Percentiles rank a stretch among this genome's conserved stretches.
phyloP scores from a whole-genome alignment of 306 rosid genomes.

The Ziziphus jujuba region DNA sequence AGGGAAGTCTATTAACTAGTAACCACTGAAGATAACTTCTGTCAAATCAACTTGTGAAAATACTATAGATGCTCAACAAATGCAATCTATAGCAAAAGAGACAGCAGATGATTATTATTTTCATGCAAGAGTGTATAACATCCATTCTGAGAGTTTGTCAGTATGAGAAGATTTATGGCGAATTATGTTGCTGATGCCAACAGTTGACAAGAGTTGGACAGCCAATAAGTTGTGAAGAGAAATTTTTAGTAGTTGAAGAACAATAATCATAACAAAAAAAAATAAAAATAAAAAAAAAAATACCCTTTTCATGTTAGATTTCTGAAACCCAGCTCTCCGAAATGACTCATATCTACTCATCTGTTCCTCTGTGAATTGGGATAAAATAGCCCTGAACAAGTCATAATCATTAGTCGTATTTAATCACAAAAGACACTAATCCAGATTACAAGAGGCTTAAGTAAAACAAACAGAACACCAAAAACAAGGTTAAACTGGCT shows the following conservation, averaged over 20 bases:
- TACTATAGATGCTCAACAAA: background rate
- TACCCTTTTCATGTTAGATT: slow-evolving; percentile 89
- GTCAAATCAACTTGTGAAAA: background rate
- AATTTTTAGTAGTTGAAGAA: background rate
- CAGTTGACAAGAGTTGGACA: too few relatives aligned
- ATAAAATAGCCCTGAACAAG: slow-evolving; percentile 63
- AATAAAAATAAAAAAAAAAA: too few relatives aligned
- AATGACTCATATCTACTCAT: slow-evolving; percentile 95
- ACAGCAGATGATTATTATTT: background rate
- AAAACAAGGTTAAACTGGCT: background rate
- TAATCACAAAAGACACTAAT: background rate
- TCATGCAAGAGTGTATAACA: background rate
- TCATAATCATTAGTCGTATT: background rate
- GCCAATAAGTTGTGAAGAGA: too few relatives aligned
- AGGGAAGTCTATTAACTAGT: background rate
- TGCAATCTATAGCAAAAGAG: background rate
- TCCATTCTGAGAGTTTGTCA: background rate
- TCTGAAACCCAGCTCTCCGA: slow-evolving; percentile 94
- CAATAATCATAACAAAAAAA: slow-evolving; percentile 1
- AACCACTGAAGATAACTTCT: background rate
- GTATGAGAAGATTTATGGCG: too few relatives aligned
- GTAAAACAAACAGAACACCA: background rate
- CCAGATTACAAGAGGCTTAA: background rate
- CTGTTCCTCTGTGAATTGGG: slow-evolving; percentile 84
- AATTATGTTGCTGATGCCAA: too few relatives aligned